phyloP scores from a whole-genome alignment of 768 basidiomycete species.

The Sporobolomyces roseus region DNA sequence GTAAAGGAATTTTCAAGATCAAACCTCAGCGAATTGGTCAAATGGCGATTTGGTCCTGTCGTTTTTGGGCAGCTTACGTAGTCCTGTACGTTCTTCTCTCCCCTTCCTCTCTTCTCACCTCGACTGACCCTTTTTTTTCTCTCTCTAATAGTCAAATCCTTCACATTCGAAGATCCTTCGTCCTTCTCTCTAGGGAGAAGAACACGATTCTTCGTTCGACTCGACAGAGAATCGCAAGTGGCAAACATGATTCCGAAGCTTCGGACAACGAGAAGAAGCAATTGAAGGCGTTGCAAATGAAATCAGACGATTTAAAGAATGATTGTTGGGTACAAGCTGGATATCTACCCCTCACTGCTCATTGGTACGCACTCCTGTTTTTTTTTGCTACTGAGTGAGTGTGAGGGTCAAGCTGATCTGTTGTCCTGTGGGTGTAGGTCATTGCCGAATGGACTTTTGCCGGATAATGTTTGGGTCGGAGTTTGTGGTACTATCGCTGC shows the following conservation, averaged over 20 bases:
- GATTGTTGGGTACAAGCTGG: slow-evolving; percentile 68
- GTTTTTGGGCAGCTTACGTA: slow-evolving; percentile 77
- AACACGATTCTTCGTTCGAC: neutral
- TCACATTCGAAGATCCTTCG: slow-evolving; percentile 34
- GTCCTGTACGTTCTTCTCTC: slow-evolving; percentile 60
- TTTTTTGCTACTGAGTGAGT: neutral
- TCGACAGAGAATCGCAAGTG: slow-evolving; percentile 51
- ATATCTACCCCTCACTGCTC: slow-evolving; percentile 75
- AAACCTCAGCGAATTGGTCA: slow-evolving; percentile 10
- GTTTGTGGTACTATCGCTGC: slow-evolving; percentile 41
- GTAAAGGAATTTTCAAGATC: slow-evolving; percentile 40
- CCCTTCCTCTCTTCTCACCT: slow-evolving; percentile 56
- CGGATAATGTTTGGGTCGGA: slow-evolving; percentile 37
- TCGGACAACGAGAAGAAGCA: slow-evolving; percentile 24
- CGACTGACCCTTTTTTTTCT: slow-evolving; percentile 58
- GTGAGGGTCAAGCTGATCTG: too few species aligned
- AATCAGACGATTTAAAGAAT: slow-evolving; percentile 66
- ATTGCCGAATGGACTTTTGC: slow-evolving; percentile 33
- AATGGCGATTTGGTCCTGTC: slow-evolving; percentile 66
- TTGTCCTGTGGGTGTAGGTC: too few species aligned
- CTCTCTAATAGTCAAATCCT: slow-evolving; percentile 27
- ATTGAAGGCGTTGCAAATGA: slow-evolving; percentile 54
- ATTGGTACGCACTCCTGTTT: slow-evolving; percentile 64
- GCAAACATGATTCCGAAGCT: slow-evolving; percentile 7
- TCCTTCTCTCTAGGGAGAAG: slow-evolving; percentile 17